phyloP scores from a whole-genome alignment of 805 yeast species.

The Candida piceae region DNA sequence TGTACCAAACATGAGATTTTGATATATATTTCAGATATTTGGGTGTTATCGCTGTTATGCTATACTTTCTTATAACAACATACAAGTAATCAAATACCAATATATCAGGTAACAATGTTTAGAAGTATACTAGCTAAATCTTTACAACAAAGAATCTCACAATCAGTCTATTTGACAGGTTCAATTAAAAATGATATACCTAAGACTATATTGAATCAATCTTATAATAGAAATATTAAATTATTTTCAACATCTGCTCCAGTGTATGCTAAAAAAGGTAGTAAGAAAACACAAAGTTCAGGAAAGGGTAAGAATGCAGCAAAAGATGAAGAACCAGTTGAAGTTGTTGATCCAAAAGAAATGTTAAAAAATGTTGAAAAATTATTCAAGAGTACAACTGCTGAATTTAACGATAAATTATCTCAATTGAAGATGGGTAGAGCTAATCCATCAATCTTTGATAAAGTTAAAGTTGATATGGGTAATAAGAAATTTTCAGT shows the following conservation, averaged over 20 bases:
- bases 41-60: too few relatives aligned
- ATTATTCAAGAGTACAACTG: constrained; percentile 45
- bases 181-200: too few relatives aligned
- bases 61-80: too few relatives aligned
- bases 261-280: constrained; percentile 11
- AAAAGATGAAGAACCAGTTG: constrained; percentile 14
- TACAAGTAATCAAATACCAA: too few relatives aligned
- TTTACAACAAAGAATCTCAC: too few relatives aligned
- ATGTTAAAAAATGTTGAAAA: constrained; percentile 34
- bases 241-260: constrained; percentile 3
- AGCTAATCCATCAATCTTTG: constrained; percentile 62
- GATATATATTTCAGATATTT: too few relatives aligned
- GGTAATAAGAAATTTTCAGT: constrained; percentile 39
- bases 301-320: constrained; percentile 7
- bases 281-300: constrained; percentile 3
- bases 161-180: too few relatives aligned
- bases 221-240: constrained; percentile 1
- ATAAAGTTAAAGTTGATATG: constrained; percentile 47
- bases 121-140: too few relatives aligned
- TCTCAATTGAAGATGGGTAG: constrained; percentile 66
- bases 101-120: too few relatives aligned
- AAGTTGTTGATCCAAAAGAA: constrained; percentile 26
- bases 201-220: too few relatives aligned
- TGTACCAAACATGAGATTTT: too few relatives aligned
- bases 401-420: constrained; percentile 48